Evolutionary conservation across 345 rosid species (phyloP).

Genomic region (Sonneratia alba): DNA sequence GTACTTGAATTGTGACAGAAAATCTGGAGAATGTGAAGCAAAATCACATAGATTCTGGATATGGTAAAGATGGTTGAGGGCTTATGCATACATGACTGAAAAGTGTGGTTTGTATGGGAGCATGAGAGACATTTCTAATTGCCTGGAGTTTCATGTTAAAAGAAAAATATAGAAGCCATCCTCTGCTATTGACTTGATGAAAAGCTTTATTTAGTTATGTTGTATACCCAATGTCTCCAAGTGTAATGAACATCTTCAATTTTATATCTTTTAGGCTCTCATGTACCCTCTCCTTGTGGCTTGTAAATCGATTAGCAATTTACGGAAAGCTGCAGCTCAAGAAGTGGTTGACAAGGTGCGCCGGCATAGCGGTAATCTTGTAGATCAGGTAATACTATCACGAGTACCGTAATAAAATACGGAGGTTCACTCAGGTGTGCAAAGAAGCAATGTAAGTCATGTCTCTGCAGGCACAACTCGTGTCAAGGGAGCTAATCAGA

Average conservation of each 20-base stretch:
- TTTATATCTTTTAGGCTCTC: slow-evolving; percentile 59
- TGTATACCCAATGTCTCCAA: background rate
- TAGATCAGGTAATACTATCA: slow-evolving; percentile 59
- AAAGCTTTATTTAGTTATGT: background rate
- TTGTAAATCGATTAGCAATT: slow-evolving; percentile 92
- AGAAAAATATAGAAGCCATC: too few relatives aligned
- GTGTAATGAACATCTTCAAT: background rate
- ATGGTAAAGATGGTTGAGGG: background rate
- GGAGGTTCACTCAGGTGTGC: slow-evolving; percentile 9
- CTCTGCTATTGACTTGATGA: background rate
- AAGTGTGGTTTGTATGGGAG: background rate
- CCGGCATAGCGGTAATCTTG: slow-evolving; percentile 87
- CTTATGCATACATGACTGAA: background rate
- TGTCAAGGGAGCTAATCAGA: slow-evolving; percentile 82
- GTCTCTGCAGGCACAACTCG: slow-evolving; percentile 77
- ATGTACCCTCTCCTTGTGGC: slow-evolving; percentile 99
- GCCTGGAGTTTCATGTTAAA: background rate
- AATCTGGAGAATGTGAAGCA: background rate
- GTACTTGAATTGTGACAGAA: background rate
- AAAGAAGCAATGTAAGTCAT: slow-evolving; percentile 1
- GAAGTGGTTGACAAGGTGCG: slow-evolving; percentile 98
- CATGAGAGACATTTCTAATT: background rate
- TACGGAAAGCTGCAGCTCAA: slow-evolving; percentile 88
- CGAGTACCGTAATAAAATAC: background rate
- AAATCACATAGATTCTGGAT: background rate